These are phyloP conservation scores for Dillenia turbinata DNA, from an alignment of 164 flowering plant species.

Conservation along the genomic window DNA sequence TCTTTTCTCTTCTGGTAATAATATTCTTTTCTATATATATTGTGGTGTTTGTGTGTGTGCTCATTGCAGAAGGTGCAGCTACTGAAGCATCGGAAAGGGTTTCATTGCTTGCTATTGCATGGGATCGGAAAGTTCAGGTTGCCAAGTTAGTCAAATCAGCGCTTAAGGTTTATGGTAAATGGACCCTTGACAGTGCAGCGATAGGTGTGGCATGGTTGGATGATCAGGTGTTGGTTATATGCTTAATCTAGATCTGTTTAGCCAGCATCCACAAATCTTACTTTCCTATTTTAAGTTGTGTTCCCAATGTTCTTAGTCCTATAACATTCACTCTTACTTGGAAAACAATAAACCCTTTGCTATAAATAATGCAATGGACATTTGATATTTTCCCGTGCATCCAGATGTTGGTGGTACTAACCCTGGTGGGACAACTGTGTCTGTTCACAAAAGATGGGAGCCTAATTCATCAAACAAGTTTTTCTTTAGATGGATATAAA, in stretches of 20 bases:
- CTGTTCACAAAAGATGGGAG: slow-evolving; percentile 80
- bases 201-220: slow-evolving; percentile 93
- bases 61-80: slow-evolving; percentile 35
- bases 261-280: too few relatives aligned
- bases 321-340: too few relatives aligned
- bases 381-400: background rate
- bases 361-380: too few relatives aligned
- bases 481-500: slow-evolving; percentile 49
- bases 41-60: too few relatives aligned
- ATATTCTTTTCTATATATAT: too few relatives aligned
- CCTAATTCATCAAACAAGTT: slow-evolving; percentile 81
- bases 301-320: too few relatives aligned
- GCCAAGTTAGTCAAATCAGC: slow-evolving; percentile 85
- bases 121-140: slow-evolving; percentile 91
- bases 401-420: slow-evolving; percentile 95
- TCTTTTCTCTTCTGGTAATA: too few relatives aligned
- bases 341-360: too few relatives aligned
- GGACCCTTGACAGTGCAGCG: slow-evolving; percentile 84
- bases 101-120: slow-evolving; percentile 87
- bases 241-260: background rate
- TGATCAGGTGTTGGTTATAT: slow-evolving; percentile 57
- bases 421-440: slow-evolving; percentile 66
- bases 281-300: too few relatives aligned
- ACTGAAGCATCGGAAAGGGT: slow-evolving; percentile 49
- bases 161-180: slow-evolving; percentile 62